Base-by-base conservation (phyloP, 2,329 filamentous ascomycete species). In the Botrytis elliptica region DNA sequence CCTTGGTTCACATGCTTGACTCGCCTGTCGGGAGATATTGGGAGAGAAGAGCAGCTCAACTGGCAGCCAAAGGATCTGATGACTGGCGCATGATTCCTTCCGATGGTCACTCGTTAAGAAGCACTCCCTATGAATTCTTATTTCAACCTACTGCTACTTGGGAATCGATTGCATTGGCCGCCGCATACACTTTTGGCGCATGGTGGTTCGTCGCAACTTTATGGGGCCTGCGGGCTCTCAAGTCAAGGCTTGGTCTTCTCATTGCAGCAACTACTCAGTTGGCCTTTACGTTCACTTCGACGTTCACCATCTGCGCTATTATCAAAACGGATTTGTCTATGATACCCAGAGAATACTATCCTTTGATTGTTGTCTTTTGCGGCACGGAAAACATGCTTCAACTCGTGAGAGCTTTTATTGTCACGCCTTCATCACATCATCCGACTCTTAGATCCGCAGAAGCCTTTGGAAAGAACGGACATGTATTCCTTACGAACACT, bases 341-440 rank as follows among this genome's bases (percentile, higher is more conserved):
- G 76, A 91, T 95, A 68, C 93, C 93, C 4, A 87, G 90, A 75
- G 91, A 91, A 70, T 89, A 89, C 52, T 95, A 94, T 79, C 93
- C 93, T 0, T 86, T 93, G 16, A 91, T 93, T n/a, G 88, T 95
- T 14, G 85, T 94, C 57, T 88, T 90, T 1, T 72, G 94, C 83
- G 93, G 93, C 68, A 84, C 95, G 46, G 92, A 94, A 78, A 94
- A 95, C 78, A 92, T 93, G 76, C 92, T 94, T 79, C 87, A 92
- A 29, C 84, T 95, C 52, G 93, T 95, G 81, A 94, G 94, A 79
- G 90, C 91, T 10, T 91, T 95, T 57, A 89, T 95, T 49, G 85
- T 90, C 72, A 93, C 91, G 0, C 90, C 91, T 0, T 85, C 90
- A 0, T 89, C 93, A 76, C 88, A 91, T 80, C 89, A 86, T 74